phyloP scores from a whole-genome alignment of 495 filamentous ascomycete genomes.

The Lasiosphaeriaceae sp. region DNA sequence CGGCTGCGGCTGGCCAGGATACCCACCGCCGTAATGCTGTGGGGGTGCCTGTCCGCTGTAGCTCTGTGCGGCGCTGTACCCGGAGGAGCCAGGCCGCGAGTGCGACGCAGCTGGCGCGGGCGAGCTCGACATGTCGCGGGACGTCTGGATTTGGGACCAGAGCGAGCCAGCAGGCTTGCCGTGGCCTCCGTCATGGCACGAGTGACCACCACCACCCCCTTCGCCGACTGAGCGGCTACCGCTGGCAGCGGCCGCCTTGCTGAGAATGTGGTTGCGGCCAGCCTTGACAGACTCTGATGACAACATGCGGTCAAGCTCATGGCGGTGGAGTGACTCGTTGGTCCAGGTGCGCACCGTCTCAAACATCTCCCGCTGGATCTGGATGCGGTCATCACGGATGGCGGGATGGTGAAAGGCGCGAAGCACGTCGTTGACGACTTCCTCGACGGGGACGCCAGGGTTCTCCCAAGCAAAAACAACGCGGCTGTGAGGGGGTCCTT shows the following conservation, averaged over 20 bases:
- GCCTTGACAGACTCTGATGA: constrained; percentile 74
- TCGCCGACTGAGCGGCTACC: constrained; percentile 25
- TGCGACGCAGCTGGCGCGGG: not conserved
- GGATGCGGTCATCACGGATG: constrained; percentile 62
- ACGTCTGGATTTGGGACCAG: constrained; percentile 44
- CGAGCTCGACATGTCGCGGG: constrained; percentile 14
- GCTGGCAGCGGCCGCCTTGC: not conserved
- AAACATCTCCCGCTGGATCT: constrained; percentile 86
- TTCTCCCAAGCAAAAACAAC: constrained; percentile 90
- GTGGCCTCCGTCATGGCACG: constrained; percentile 40
- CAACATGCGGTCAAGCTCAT: constrained; percentile 64
- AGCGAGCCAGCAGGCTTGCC: constrained; percentile 46
- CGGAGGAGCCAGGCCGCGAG: not conserved
- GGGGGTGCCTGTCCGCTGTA: constrained; percentile 8
- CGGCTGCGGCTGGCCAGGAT: not conserved
- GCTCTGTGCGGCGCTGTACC: not conserved
- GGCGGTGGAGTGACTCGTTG: constrained; percentile 58
- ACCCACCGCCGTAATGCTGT: not conserved
- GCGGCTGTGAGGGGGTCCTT: constrained; percentile 40
- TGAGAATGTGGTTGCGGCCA: constrained; percentile 67
- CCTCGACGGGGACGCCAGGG: constrained; percentile 67
- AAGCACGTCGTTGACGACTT: constrained; percentile 73
- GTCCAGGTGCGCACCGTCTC: constrained; percentile 75
- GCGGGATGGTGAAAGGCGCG: constrained; percentile 88
- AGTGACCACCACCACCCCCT: constrained; percentile 34